Conservation (phyloP, 23 red algal species). For the Agarophyton chilense region DNA sequence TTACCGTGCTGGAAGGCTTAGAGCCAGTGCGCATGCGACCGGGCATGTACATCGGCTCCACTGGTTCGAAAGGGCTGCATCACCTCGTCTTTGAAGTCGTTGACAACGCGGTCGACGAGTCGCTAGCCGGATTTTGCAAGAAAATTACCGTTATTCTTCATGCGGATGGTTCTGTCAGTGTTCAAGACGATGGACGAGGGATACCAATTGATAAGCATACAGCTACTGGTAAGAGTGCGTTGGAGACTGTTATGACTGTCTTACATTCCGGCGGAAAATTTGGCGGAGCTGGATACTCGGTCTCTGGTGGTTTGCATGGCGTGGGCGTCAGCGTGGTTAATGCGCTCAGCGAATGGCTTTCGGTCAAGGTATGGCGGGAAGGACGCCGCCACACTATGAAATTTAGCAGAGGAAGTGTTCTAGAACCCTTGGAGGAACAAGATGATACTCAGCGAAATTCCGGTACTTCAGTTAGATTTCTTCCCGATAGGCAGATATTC, state of each 20-base stretch:
- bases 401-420: constrained; percentile 75
- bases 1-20: constrained; percentile 89
- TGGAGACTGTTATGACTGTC: constrained; percentile 98
- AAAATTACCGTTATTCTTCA: constrained; percentile 70
- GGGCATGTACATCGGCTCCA: constrained; percentile 99
- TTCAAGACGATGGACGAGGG: constrained; percentile 92
- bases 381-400: constrained; percentile 64
- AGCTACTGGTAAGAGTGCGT: constrained; percentile 90
- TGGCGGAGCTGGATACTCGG: constrained; percentile 88
- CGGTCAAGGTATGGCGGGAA: constrained; percentile 71
- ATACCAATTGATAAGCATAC: constrained; percentile 91
- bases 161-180: constrained; percentile 76
- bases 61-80: constrained; percentile 90
- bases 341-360: constrained; percentile 88
- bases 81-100: constrained; percentile 98
- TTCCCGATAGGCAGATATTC: constrained; percentile 90
- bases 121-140: constrained; percentile 88
- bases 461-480: constrained; percentile 86
- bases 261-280: constrained; percentile 99
- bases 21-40: constrained; percentile 95
- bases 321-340: constrained; percentile 99
- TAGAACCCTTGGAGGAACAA: constrained; percentile 27
- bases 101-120: constrained; percentile 98
- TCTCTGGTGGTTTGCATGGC: constrained; percentile 96
- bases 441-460: constrained; percentile 3